Evolutionary conservation across 129 eudicot species (phyloP).

Genomic region (Artemisia argyi): DNA sequence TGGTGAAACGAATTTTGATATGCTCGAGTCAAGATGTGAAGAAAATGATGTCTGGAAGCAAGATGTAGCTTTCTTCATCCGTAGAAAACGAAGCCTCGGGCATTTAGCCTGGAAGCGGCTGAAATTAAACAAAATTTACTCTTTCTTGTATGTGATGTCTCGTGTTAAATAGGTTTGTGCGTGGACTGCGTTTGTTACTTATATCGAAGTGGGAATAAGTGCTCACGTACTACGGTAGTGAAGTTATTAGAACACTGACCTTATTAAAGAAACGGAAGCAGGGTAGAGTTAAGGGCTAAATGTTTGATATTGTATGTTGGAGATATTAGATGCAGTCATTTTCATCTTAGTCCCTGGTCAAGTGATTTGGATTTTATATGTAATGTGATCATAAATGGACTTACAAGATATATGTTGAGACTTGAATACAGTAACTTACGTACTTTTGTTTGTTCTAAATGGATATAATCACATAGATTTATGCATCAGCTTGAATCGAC

Average conservation of each 20-base stretch:
- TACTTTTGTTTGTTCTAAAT: too few relatives aligned
- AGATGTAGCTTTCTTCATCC: slow-evolving; percentile 42
- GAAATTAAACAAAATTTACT: slow-evolving; percentile 2
- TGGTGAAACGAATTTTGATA: slow-evolving; percentile 67
- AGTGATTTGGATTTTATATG: not conserved
- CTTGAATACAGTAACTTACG: too few relatives aligned
- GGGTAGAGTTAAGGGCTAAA: slow-evolving; percentile 2
- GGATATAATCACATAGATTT: too few relatives aligned
- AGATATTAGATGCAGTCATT: not conserved
- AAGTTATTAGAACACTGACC: too few relatives aligned
- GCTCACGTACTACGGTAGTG: slow-evolving; percentile 20
- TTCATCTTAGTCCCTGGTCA: not conserved
- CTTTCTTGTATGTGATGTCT: slow-evolving; percentile 13
- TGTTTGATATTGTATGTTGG: slow-evolving; percentile 19
- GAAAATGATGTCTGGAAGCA: slow-evolving; percentile 68
- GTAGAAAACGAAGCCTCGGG: slow-evolving; percentile 44
- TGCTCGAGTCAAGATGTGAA: slow-evolving; percentile 80
- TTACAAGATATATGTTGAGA: not conserved
- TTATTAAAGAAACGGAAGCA: not conserved
- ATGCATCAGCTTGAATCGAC: too few relatives aligned
- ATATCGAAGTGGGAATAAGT: slow-evolving; percentile 25
- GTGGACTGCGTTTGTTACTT: slow-evolving; percentile 9
- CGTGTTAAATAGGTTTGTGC: slow-evolving; percentile 18
- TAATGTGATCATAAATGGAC: not conserved
- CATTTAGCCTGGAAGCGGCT: slow-evolving; percentile 43